These are phyloP conservation scores for Diaporthe sp. DNA, from an alignment of 2,329 filamentous ascomycete species.

Conservation along the genomic window DNA sequence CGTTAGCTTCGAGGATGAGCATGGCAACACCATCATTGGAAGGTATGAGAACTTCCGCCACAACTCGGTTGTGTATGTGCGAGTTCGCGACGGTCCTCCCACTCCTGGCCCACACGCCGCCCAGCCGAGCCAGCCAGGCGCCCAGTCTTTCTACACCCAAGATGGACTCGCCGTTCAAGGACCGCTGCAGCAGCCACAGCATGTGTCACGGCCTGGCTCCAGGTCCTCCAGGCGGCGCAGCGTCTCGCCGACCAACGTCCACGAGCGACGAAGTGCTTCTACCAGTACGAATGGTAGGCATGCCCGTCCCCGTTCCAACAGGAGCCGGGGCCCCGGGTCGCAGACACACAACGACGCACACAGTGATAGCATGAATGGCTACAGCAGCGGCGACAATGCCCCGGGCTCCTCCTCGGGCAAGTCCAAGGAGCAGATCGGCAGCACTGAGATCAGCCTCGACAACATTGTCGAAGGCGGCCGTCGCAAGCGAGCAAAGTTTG, in stretches of 20 bases:
- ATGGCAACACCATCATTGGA: constrained; percentile 92
- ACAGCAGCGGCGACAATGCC: constrained; percentile 90
- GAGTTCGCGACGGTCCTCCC: constrained; percentile 78
- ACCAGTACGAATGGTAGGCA: constrained; percentile 75
- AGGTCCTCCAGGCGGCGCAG: constrained; percentile 83
- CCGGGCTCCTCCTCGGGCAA: constrained; percentile 83
- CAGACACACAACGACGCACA: constrained; percentile 70
- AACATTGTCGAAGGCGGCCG: constrained; percentile 98
- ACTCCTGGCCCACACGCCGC: constrained; percentile 64
- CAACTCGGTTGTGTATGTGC: constrained; percentile 94
- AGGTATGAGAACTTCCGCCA: constrained; percentile 95
- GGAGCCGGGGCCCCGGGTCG: constrained; percentile 70
- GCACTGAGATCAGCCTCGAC: constrained; percentile 96
- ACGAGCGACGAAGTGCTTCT: constrained; percentile 84
- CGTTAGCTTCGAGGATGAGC: constrained; percentile 94
- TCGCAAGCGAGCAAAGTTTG: constrained; percentile 93
- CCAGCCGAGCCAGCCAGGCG: constrained; percentile 65
- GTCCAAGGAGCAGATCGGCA: constrained; percentile 88
- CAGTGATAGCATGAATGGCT: constrained; percentile 78
- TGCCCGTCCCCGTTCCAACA: constrained; percentile 76
- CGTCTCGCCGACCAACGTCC: constrained; percentile 77
- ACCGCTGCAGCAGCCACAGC: constrained; percentile 68
- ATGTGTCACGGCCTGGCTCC: constrained; percentile 77
- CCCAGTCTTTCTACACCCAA: constrained; percentile 71
- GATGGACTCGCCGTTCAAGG: constrained; percentile 62